Base-by-base conservation (phyloP, 2,329 filamentous ascomycete species). In the Falciphora oryzae region DNA sequence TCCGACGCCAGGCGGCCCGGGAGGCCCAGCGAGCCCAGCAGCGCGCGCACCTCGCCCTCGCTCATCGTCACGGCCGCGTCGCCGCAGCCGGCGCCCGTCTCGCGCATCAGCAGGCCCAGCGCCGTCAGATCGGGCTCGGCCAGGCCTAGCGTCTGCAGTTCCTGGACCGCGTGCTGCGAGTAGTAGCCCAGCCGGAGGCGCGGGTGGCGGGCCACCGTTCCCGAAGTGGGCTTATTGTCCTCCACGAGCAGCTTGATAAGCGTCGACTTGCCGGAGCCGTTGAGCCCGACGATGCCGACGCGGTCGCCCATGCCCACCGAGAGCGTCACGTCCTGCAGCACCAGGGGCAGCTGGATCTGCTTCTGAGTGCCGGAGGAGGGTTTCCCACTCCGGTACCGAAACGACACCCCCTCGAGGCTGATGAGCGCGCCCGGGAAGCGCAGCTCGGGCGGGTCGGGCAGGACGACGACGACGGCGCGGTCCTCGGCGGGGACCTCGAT, bases 231-330 rank as follows among this genome's bases (percentile, higher is more conserved):
- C 7, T 78, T 79, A 1, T 82, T 74, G 18, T 81, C 80, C 0
- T 83, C 85, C n/a, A 88, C 86, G 2, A 94, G 82, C 4, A 94
- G 77, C 61, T 85, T 87, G 65, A 94, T 81, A 13, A 96, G 79
- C 0, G 92, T 95, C 1, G 90, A 92, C 74, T 96, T 96, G 2
- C 92, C 92, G 0, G 86, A 85, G 1, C 92, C 92, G 73, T 96
- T 96, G 58, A 95, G 80, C 0, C 92, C 92, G 29, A 92, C 80
- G 57, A 96, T 81, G 0, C 90, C 92, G 29, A 94, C 79, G 1
- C 91, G 83, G 67, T 92, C 89, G 13, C 91, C 89, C 73, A 87
- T 85, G 65, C 90, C 84, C 16, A 96, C 83, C 0, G 88, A 88
- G 16, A 96, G 75, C 62, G 82, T 85, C 35, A 93, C 76, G 11